phyloP scores from a whole-genome alignment of 768 basidiomycete genomes.

The Kwoniella sp. region DNA sequence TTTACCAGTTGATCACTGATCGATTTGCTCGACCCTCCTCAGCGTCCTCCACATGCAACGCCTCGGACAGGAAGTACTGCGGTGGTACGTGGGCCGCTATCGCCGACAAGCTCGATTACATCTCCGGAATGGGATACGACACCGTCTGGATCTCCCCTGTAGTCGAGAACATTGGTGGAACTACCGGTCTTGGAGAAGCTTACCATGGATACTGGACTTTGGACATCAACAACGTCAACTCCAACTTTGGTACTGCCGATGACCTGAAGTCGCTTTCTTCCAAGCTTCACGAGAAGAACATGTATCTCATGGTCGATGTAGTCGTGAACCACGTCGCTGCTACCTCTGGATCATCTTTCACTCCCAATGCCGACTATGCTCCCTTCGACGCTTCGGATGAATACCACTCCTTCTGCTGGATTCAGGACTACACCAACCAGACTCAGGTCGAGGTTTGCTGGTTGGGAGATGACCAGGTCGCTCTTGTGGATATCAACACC shows the following conservation, averaged over 20 bases:
- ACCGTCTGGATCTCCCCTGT: slow-evolving; percentile 85
- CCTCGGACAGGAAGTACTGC: slow-evolving; percentile 61
- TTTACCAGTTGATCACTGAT: slow-evolving; percentile 80
- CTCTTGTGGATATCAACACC: slow-evolving; percentile 79
- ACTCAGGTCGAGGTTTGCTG: slow-evolving; percentile 77
- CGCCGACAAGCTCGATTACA: slow-evolving; percentile 77
- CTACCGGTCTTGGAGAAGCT: slow-evolving; percentile 55
- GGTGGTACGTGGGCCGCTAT: slow-evolving; percentile 81
- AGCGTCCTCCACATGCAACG: slow-evolving; percentile 29
- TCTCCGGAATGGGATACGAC: slow-evolving; percentile 78
- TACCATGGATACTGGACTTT: slow-evolving; percentile 83
- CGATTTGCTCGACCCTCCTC: slow-evolving; percentile 68
- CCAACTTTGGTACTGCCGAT: slow-evolving; percentile 69
- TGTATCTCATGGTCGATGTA: slow-evolving; percentile 86
- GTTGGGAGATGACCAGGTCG: slow-evolving; percentile 74
- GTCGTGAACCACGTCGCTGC: slow-evolving; percentile 84
- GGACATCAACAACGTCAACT: slow-evolving; percentile 61
- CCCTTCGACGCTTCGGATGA: slow-evolving; percentile 59
- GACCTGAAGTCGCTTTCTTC: slow-evolving; percentile 70
- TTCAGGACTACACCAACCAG: slow-evolving; percentile 66
- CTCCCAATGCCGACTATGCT: slow-evolving; percentile 54
- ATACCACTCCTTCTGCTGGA: slow-evolving; percentile 77
- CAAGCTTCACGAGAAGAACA: slow-evolving; percentile 70
- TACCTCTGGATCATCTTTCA: slow-evolving; percentile 64
- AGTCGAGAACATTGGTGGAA: slow-evolving; percentile 73